phyloP scores from a whole-genome alignment of 2,329 filamentous ascomycete species.

The Nemania sp. region DNA sequence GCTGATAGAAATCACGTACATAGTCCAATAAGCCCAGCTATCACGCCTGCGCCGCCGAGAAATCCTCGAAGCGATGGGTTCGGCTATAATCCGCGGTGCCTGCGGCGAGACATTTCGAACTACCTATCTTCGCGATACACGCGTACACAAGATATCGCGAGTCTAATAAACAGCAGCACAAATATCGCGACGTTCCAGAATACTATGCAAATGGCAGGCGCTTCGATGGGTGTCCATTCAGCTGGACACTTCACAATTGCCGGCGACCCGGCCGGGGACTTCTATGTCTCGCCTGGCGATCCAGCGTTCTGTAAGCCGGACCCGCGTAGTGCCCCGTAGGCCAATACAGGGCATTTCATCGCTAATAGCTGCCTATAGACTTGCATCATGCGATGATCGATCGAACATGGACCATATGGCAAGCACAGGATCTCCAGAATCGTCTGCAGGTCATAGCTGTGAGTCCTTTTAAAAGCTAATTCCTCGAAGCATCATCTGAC shows the following conservation, averaged over 20 bases:
- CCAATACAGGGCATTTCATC: not conserved
- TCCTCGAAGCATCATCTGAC: conserved; percentile 3
- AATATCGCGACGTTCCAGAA: conserved; percentile 53
- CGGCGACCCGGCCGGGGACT: conserved; percentile 53
- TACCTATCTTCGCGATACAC: conserved; percentile 40
- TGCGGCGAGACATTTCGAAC: conserved; percentile 57
- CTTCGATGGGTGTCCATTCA: conserved; percentile 52
- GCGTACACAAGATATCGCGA: conserved; percentile 41
- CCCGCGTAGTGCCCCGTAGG: not conserved
- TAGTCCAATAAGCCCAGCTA: conserved; percentile 40
- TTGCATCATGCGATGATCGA: conserved; percentile 40
- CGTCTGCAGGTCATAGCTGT: conserved; percentile 41
- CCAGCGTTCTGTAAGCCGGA: conserved; percentile 41
- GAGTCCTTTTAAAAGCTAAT: conserved; percentile 18
- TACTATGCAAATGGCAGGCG: conserved; percentile 49
- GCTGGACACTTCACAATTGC: conserved; percentile 56
- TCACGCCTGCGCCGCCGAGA: conserved; percentile 44
- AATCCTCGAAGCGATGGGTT: conserved; percentile 53
- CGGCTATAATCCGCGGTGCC: conserved; percentile 60
- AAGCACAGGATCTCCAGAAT: conserved; percentile 35
- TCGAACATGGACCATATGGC: conserved; percentile 38
- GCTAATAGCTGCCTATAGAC: conserved; percentile 16
- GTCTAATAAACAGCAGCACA: conserved; percentile 50
- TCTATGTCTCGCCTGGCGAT: conserved; percentile 49
- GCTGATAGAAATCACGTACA: conserved; percentile 32